Evolutionary conservation across 768 basidiomycete genomes (phyloP).

Genomic region (Lactarius evosmus): DNA sequence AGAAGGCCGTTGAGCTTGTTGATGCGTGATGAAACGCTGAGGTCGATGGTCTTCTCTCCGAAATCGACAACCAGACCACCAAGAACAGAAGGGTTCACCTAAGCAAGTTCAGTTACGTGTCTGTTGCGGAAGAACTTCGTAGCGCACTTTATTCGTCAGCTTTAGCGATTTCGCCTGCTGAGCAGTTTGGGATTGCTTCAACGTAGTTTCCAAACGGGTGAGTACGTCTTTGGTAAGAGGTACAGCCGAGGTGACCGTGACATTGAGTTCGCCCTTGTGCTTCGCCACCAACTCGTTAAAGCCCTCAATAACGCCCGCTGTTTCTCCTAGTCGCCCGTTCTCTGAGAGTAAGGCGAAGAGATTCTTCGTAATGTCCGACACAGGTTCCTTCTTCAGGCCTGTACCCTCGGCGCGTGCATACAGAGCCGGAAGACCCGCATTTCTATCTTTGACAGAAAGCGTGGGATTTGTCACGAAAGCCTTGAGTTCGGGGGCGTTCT

Average conservation of each 20-base stretch:
- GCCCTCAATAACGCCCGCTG: slow-evolving; percentile 81
- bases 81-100: slow-evolving; percentile 91
- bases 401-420: slow-evolving; percentile 62
- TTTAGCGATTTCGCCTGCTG: slow-evolving; percentile 86
- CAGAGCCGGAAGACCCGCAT: slow-evolving; percentile 61
- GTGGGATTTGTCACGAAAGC: slow-evolving; percentile 89
- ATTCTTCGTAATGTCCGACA: slow-evolving; percentile 88
- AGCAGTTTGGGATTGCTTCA: slow-evolving; percentile 85
- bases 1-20: slow-evolving; percentile 91
- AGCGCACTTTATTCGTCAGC: slow-evolving; percentile 81
- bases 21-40: slow-evolving; percentile 90
- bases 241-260: slow-evolving; percentile 84
- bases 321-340: slow-evolving; percentile 87
- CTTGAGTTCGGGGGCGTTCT: slow-evolving; percentile 58
- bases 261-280: slow-evolving; percentile 90
- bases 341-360: slow-evolving; percentile 85
- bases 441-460: slow-evolving; percentile 74
- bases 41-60: slow-evolving; percentile 96
- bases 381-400: slow-evolving; percentile 65
- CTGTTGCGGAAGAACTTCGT: not conserved
- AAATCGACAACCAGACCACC: slow-evolving; percentile 96
- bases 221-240: slow-evolving; percentile 77
- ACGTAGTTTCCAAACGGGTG: slow-evolving; percentile 72
- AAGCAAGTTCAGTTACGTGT: slow-evolving; percentile 11
- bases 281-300: slow-evolving; percentile 87